Evolutionary conservation across 495 filamentous ascomycete genomes (phyloP).

Genomic region (Lepraria neglecta): DNA sequence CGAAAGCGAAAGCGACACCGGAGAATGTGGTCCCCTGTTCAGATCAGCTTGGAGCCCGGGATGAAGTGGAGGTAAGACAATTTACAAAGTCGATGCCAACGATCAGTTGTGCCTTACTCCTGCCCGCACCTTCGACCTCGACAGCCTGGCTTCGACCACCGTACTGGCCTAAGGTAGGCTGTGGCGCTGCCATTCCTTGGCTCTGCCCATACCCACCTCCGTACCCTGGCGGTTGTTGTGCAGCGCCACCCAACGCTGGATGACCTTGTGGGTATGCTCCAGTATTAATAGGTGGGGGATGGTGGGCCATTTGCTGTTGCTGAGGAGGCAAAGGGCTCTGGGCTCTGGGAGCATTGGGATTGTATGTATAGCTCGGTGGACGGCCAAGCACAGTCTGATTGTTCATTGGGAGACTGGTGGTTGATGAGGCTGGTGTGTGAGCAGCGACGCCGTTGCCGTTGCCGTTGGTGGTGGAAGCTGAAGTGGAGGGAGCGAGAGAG

Average conservation of each 20-base stretch:
- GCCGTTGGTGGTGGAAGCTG: constrained; percentile 16
- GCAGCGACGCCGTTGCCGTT: constrained; percentile 27
- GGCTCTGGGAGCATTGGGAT: constrained; percentile 53
- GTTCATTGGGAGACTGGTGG: constrained; percentile 50
- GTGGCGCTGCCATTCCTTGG: constrained; percentile 30
- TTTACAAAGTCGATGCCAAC: constrained; percentile 63
- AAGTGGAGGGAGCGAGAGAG: constrained; percentile 35
- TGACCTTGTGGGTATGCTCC: constrained; percentile 47
- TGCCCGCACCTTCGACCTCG: constrained; percentile 80
- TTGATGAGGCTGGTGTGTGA: constrained; percentile 40
- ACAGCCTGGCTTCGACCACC: constrained; percentile 52
- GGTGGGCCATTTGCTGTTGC: constrained; percentile 58
- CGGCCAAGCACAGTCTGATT: constrained; percentile 42
- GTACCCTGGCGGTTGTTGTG: constrained; percentile 43
- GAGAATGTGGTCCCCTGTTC: constrained; percentile 67
- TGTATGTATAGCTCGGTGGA: constrained; percentile 69
- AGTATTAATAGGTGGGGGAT: constrained; percentile 64
- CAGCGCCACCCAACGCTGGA: constrained; percentile 43
- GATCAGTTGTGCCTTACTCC: constrained; percentile 64
- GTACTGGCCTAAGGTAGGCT: constrained; percentile 40
- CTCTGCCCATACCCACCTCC: constrained; percentile 38
- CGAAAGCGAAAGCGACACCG: constrained; percentile 73
- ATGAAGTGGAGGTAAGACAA: background rate
- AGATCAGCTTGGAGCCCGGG: constrained; percentile 11
- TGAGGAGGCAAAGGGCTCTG: constrained; percentile 51